Percentiles rank a stretch among this genome's conserved stretches.
phyloP scores from a whole-genome alignment of 805 yeast species.

The Lipomyces oligophaga region DNA sequence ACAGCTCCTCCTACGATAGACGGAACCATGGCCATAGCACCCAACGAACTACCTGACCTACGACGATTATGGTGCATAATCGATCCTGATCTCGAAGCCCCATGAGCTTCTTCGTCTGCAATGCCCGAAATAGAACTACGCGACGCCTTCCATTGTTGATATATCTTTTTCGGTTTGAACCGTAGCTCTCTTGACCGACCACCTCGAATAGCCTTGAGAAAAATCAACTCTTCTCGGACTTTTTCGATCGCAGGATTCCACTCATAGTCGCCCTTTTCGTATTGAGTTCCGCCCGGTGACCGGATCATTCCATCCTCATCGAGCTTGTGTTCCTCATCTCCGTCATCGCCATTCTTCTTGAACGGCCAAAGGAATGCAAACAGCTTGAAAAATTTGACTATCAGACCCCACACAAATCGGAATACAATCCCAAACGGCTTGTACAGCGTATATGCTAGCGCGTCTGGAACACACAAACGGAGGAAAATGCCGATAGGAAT shows the following conservation, averaged over 20 bases:
- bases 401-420: slow-evolving; percentile 18
- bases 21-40: slow-evolving; percentile 51
- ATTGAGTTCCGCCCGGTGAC: slow-evolving; percentile 18
- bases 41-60: slow-evolving; percentile 35
- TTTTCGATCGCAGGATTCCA: slow-evolving; percentile 43
- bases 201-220: slow-evolving; percentile 39
- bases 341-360: slow-evolving; percentile 11
- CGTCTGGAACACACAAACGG: slow-evolving; percentile 73
- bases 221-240: slow-evolving; percentile 39
- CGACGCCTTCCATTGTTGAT: slow-evolving; percentile 29
- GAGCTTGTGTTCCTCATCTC: slow-evolving; percentile 30
- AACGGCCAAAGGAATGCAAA: slow-evolving; percentile 26
- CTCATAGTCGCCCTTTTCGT: slow-evolving; percentile 29
- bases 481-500: slow-evolving; percentile 75
- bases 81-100: neutral
- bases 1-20: slow-evolving; percentile 56
- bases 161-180: slow-evolving; percentile 30
- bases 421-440: slow-evolving; percentile 18
- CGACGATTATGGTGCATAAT: slow-evolving; percentile 1
- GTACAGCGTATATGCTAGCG: slow-evolving; percentile 34
- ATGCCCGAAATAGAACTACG: slow-evolving; percentile 19
- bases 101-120: neutral
- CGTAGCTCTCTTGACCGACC: slow-evolving; percentile 39
- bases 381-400: neutral
- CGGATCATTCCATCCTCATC: slow-evolving; percentile 22